Conservation (phyloP, 148 eudicot genomes). For the Persicaria tinctoria region DNA sequence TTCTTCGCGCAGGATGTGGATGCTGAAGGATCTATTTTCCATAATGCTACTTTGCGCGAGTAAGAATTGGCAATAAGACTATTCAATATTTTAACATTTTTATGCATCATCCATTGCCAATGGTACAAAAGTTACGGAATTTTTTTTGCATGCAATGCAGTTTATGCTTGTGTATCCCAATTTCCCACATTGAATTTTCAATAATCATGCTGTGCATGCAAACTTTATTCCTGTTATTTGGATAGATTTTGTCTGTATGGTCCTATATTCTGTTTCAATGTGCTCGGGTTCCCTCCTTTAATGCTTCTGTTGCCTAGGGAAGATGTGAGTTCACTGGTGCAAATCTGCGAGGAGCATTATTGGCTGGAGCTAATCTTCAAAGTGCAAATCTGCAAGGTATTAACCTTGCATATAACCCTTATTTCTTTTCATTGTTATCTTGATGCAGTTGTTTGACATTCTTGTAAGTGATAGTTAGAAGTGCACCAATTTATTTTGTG, state of each 20-base stretch:
- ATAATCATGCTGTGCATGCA: neutral
- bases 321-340: constrained; percentile 98
- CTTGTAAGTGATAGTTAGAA: neutral
- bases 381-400: constrained; percentile 93
- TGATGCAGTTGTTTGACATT: neutral
- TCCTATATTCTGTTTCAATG: constrained; percentile 3
- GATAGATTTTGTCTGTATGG: constrained; percentile 9
- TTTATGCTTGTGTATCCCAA: neutral
- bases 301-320: constrained; percentile 38
- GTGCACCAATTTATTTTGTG: neutral
- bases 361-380: constrained; percentile 86
- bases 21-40: constrained; percentile 79
- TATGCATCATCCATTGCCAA: neutral
- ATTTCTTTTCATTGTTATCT: constrained; percentile 12
- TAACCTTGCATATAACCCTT: constrained; percentile 10
- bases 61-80: constrained; percentile 22
- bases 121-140: neutral
- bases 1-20: constrained; percentile 68
- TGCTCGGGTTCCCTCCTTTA: constrained; percentile 20
- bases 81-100: neutral
- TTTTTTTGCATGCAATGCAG: neutral
- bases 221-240: neutral
- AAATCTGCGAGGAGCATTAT: constrained; percentile 80
- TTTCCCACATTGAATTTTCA: neutral
- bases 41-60: constrained; percentile 92